Conservation (phyloP, 139 green algal genomes). For the Zygnema cylindricum region DNA sequence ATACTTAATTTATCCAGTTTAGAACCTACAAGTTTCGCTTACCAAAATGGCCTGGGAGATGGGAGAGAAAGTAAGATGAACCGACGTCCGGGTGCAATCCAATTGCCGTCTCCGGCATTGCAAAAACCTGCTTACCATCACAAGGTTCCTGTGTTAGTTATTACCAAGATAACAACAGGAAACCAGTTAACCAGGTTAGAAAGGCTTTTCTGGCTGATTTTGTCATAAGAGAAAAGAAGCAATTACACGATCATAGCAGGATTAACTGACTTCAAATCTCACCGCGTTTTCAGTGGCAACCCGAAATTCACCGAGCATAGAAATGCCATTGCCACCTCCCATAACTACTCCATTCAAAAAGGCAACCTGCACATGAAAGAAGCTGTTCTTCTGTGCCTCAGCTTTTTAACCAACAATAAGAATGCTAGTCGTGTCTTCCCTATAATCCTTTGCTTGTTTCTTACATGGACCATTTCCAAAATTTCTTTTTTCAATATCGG, state of each 20-base stretch:
- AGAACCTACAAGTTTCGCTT: neutral
- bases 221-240: neutral
- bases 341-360: conserved; percentile 92
- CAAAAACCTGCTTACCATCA: conserved; percentile 73
- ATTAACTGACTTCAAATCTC: conserved; percentile 4
- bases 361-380: conserved; percentile 69
- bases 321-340: conserved; percentile 88
- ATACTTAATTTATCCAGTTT: too few relatives aligned
- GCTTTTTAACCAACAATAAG: too few relatives aligned
- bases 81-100: conserved; percentile 96
- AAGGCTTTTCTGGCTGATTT: conserved; percentile 2
- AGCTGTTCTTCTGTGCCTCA: too few relatives aligned
- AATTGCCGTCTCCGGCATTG: conserved; percentile 97
- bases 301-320: conserved; percentile 83
- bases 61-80: conserved; percentile 80
- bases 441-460: too few relatives aligned
- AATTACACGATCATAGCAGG: neutral
- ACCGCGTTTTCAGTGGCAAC: conserved; percentile 78
- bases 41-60: conserved; percentile 45
- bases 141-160: conserved; percentile 26
- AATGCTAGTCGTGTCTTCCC: too few relatives aligned
- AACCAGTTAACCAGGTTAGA: neutral
- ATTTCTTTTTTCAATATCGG: too few relatives aligned
- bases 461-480: too few relatives aligned
- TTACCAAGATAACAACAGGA: neutral